Conservation (phyloP, 2,329 filamentous ascomycete genomes). For the Beauveria scarabaeidicola region DNA sequence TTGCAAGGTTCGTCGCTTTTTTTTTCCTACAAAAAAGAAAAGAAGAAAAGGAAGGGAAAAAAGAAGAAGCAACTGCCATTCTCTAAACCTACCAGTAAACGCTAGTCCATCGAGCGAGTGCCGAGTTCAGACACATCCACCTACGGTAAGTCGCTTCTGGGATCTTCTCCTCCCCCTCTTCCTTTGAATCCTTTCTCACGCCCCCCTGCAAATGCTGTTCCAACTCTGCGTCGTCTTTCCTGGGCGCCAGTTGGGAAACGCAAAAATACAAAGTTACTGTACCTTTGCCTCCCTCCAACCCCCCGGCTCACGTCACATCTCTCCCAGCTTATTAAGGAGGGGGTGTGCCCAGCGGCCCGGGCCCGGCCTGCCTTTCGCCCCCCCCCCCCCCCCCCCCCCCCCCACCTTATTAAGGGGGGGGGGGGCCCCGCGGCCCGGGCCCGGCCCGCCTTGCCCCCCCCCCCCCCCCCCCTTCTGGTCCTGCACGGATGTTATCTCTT, state of each 20-base stretch:
- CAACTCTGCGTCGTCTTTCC: no score
- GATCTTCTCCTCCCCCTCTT: not conserved
- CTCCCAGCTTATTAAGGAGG: not conserved
- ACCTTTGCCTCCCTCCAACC: no score
- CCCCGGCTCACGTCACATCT: not conserved
- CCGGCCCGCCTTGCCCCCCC: not conserved
- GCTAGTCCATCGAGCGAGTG: not conserved
- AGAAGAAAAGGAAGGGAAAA: not conserved
- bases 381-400: no score
- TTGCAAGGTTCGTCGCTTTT: not conserved
- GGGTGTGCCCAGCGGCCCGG: not conserved
- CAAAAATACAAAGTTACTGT: not conserved
- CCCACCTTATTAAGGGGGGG: not conserved
- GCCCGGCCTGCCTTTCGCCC: not conserved
- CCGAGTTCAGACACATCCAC: not conserved
- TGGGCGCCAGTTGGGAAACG: not conserved
- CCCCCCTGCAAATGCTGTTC: not conserved
- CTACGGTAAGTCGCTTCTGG: no score
- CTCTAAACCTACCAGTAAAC: no score
- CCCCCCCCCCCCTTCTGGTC: no score
- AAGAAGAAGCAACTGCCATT: not conserved
- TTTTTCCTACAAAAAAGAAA: not conserved
- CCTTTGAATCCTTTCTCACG: not conserved
- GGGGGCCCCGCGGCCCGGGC: not conserved
- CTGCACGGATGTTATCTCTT: conserved; percentile 2